Conservation (phyloP, 2,329 filamentous ascomycete genomes). For the Botryotinia narcissicola region DNA sequence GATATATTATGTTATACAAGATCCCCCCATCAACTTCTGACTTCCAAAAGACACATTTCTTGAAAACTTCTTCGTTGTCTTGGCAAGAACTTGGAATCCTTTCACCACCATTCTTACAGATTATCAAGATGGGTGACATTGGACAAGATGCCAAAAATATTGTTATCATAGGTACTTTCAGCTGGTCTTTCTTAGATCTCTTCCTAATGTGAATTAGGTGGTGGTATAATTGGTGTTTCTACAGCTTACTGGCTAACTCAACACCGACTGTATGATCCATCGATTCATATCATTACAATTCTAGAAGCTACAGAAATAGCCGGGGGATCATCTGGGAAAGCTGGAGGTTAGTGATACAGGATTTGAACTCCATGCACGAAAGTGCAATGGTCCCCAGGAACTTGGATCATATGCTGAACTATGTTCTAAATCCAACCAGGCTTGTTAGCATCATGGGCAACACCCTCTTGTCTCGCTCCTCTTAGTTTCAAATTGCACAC, state of each 20-base stretch:
- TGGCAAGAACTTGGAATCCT: not conserved
- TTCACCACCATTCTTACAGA: not conserved
- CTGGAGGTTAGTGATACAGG: constrained; percentile 57
- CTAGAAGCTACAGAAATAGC: constrained; percentile 82
- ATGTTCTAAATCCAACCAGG: constrained; percentile 3
- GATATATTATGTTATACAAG: not conserved
- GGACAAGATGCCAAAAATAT: not conserved
- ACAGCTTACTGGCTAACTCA: constrained; percentile 87
- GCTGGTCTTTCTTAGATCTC: not conserved
- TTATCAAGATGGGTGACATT: not conserved
- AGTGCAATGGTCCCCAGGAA: not conserved
- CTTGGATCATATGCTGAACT: not conserved
- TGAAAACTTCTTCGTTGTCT: not conserved
- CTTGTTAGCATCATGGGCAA: constrained; percentile 84
- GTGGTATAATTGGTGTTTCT: constrained; percentile 86
- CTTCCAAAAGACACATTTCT: not conserved
- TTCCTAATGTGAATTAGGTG: constrained; percentile 44
- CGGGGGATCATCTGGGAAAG: constrained; percentile 85
- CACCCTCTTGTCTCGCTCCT: constrained; percentile 75
- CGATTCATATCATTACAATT: constrained; percentile 73
- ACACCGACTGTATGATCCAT: constrained; percentile 73
- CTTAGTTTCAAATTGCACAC: constrained; percentile 79
- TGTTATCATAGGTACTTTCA: constrained; percentile 6
- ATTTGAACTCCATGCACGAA: not conserved
- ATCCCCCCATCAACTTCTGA: not conserved